Percentiles rank a stretch among this genome's conserved stretches.
Evolutionary conservation across 139 green algal species (phyloP).

Genomic region (Pleodorina starrii): DNA sequence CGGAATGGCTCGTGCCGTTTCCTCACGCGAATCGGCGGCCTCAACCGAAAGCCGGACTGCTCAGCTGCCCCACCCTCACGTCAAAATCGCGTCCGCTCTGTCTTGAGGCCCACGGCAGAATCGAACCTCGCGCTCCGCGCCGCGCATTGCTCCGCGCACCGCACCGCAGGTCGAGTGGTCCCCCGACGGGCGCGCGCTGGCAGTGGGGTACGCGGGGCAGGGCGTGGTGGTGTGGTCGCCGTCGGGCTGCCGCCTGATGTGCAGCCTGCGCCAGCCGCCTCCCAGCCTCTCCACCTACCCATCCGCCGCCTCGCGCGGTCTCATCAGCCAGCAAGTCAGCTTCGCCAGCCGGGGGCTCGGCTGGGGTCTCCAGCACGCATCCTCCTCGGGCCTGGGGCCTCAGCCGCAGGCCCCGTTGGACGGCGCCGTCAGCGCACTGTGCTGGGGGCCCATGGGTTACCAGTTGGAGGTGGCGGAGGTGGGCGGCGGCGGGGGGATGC

Average conservation of each 20-base stretch:
- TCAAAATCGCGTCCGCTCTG: too few relatives aligned
- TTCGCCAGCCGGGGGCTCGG: background rate
- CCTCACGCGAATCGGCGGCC: too few relatives aligned
- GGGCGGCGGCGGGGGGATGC: constrained; percentile 19
- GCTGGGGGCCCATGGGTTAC: constrained; percentile 77
- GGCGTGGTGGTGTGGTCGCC: constrained; percentile 84
- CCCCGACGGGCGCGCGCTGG: constrained; percentile 72
- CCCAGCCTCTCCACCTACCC: background rate
- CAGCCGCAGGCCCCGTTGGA: constrained; percentile 55
- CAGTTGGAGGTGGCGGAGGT: constrained; percentile 67
- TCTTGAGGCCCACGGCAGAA: too few relatives aligned
- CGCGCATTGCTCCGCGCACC: too few relatives aligned
- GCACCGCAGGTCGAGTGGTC: constrained; percentile 79
- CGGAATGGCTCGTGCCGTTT: too few relatives aligned
- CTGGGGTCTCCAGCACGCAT: background rate
- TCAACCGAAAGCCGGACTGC: too few relatives aligned
- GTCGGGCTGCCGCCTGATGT: constrained; percentile 87
- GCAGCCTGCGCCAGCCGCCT: constrained; percentile 74
- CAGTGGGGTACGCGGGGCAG: constrained; percentile 75
- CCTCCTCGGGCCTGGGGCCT: background rate
- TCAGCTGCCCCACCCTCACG: too few relatives aligned
- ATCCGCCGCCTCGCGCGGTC: background rate
- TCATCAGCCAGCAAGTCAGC: background rate
- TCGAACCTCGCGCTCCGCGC: too few relatives aligned
- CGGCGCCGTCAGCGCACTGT: constrained; percentile 65